A percentile compares a stretch with the other conserved stretches of the same genome.
Evolutionary conservation across 495 filamentous ascomycete species (phyloP).

Genomic region (Aspergillus indologenus): DNA sequence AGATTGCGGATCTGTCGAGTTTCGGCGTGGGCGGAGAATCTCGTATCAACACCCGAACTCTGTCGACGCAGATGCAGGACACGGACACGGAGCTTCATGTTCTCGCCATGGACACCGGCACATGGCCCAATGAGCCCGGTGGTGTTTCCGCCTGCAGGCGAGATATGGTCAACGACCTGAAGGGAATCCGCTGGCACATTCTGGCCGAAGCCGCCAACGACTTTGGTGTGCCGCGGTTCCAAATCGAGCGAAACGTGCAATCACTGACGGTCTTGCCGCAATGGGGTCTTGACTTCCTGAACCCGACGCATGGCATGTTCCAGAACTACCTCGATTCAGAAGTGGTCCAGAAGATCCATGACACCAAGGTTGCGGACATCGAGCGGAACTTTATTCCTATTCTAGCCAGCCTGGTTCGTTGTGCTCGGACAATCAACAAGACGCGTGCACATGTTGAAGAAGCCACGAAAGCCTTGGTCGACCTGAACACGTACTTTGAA

Average conservation of each 20-base stretch:
- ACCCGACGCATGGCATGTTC: slow-evolving; percentile 59
- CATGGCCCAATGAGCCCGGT: slow-evolving; percentile 63
- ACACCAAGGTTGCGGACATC: slow-evolving; percentile 49
- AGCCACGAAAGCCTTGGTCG: slow-evolving; percentile 53
- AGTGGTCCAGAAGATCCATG: slow-evolving; percentile 51
- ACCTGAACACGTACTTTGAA: slow-evolving; percentile 59
- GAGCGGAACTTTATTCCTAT: slow-evolving; percentile 58
- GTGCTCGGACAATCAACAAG: slow-evolving; percentile 49
- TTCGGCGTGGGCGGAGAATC: slow-evolving; percentile 59
- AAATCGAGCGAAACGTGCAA: slow-evolving; percentile 61
- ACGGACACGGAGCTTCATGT: slow-evolving; percentile 57
- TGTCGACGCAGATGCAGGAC: slow-evolving; percentile 21
- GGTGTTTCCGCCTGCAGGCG: slow-evolving; percentile 64
- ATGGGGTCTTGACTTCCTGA: slow-evolving; percentile 62
- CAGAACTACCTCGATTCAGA: slow-evolving; percentile 58
- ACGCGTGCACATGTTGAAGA: slow-evolving; percentile 48
- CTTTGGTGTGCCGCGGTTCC: slow-evolving; percentile 60
- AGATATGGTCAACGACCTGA: slow-evolving; percentile 60
- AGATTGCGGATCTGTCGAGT: slow-evolving; percentile 57
- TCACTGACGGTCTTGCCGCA: slow-evolving; percentile 61
- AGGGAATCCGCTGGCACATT: slow-evolving; percentile 60
- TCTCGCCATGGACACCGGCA: slow-evolving; percentile 58
- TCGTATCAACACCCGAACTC: slow-evolving; percentile 34
- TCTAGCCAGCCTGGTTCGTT: slow-evolving; percentile 52
- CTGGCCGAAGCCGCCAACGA: slow-evolving; percentile 62